Evolutionary conservation across 306 rosid genomes (phyloP).

Genomic region (Delonix regia): DNA sequence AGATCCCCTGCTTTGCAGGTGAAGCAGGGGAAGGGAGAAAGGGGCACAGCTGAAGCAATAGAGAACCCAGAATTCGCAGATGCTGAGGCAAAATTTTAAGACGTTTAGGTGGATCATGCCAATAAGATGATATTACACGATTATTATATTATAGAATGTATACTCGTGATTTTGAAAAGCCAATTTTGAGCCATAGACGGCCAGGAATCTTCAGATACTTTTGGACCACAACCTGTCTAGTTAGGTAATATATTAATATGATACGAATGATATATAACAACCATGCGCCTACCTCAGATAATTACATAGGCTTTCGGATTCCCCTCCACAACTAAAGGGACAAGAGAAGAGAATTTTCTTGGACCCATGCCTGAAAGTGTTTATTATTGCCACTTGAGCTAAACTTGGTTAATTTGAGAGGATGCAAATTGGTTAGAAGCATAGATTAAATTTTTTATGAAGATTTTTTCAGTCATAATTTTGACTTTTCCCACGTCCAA

Average conservation of each 20-base stretch:
- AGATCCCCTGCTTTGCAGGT: not conserved
- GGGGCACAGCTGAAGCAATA: not conserved
- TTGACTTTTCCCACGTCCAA: not conserved
- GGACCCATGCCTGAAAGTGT: not conserved
- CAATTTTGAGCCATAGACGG: not conserved
- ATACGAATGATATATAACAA: conserved; percentile 9
- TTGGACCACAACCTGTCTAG: conserved; percentile 31
- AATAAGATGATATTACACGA: conserved; percentile 5
- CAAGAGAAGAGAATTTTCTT: not conserved
- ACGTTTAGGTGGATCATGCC: not conserved
- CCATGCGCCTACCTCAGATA: not conserved
- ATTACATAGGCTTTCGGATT: conserved; percentile 10
- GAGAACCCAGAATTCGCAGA: not conserved
- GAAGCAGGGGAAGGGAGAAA: not conserved
- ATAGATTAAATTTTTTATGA: not conserved
- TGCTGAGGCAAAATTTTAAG: not conserved
- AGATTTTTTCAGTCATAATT: not conserved
- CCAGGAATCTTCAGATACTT: not conserved
- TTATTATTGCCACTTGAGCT: not conserved
- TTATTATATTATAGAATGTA: not conserved
- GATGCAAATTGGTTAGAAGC: not conserved
- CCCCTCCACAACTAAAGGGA: not conserved
- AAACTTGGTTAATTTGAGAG: not conserved
- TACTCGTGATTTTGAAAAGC: conserved; percentile 11
- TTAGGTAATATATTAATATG: not conserved